These are phyloP conservation scores for Trichophyton verrucosum DNA, from an alignment of 2,329 filamentous ascomycete species.

Conservation along the genomic window DNA sequence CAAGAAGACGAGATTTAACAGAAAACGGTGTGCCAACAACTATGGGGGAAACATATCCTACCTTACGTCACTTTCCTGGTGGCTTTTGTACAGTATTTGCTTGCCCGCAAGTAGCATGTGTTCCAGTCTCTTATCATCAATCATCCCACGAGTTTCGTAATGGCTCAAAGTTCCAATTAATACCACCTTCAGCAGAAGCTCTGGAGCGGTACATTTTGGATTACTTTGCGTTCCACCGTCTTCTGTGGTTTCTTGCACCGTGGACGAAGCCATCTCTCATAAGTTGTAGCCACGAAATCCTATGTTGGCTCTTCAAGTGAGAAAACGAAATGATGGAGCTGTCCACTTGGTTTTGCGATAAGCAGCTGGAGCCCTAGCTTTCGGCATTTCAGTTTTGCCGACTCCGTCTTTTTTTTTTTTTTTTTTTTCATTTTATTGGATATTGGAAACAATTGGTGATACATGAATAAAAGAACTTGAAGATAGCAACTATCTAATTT, in stretches of 20 bases:
- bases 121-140: slow-evolving; percentile 47
- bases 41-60: slow-evolving; percentile 17
- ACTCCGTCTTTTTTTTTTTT: background rate
- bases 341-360: background rate
- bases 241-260: slow-evolving; percentile 9
- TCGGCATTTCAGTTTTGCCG: background rate
- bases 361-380: background rate
- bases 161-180: slow-evolving; percentile 41
- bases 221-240: slow-evolving; percentile 16
- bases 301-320: background rate
- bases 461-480: background rate
- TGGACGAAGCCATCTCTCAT: slow-evolving; percentile 19
- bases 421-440: no score
- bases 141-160: slow-evolving; percentile 48
- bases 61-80: slow-evolving; percentile 44
- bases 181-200: slow-evolving; percentile 38
- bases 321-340: background rate
- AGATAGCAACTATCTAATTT: background rate
- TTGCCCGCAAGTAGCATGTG: slow-evolving; percentile 48
- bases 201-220: slow-evolving; percentile 34
- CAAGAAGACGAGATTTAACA: background rate
- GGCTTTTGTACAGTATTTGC: slow-evolving; percentile 46
- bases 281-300: background rate
- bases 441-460: no score
- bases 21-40: background rate